Percentiles rank a stretch among this genome's conserved stretches.
Conservation (phyloP, 192 early-diverging fungal species). For the Podila minutissima region DNA sequence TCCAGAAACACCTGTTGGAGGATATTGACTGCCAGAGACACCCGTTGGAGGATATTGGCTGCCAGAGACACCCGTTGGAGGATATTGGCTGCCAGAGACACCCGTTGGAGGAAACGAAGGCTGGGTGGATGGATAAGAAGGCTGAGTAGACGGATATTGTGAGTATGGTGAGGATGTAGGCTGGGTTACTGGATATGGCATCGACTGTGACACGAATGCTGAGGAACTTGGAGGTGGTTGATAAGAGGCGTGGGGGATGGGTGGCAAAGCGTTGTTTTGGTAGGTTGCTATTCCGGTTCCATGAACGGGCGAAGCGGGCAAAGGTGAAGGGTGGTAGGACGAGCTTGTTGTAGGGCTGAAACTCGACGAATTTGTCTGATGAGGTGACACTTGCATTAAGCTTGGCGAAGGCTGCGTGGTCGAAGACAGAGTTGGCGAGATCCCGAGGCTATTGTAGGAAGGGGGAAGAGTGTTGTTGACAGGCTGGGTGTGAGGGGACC, state of each 20-base stretch:
- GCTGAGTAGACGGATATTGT: conserved; percentile 1
- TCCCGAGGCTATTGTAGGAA: conserved; percentile 42
- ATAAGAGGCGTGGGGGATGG: no score
- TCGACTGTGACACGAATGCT: neutral
- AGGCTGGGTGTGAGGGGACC: conserved; percentile 17
- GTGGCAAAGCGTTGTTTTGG: no score
- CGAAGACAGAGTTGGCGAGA: conserved; percentile 12
- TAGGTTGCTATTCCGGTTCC: no score
- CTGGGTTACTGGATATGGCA: neutral
- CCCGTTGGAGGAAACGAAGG: neutral
- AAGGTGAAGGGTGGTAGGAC: no score
- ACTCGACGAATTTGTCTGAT: neutral
- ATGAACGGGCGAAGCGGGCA: no score
- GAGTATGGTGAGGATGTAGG: neutral
- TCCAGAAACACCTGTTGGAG: neutral
- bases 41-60: neutral
- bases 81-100: conserved; percentile 4
- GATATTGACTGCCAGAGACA: conserved; percentile 4
- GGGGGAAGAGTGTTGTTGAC: conserved; percentile 26
- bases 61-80: neutral
- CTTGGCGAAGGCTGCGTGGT: conserved; percentile 32
- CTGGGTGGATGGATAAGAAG: neutral
- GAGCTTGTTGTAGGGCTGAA: no score
- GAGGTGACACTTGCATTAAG: neutral
- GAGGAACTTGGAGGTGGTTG: no score